Base-by-base conservation (phyloP, 768 basidiomycete species). In the Rhodotorula graminis region DNA sequence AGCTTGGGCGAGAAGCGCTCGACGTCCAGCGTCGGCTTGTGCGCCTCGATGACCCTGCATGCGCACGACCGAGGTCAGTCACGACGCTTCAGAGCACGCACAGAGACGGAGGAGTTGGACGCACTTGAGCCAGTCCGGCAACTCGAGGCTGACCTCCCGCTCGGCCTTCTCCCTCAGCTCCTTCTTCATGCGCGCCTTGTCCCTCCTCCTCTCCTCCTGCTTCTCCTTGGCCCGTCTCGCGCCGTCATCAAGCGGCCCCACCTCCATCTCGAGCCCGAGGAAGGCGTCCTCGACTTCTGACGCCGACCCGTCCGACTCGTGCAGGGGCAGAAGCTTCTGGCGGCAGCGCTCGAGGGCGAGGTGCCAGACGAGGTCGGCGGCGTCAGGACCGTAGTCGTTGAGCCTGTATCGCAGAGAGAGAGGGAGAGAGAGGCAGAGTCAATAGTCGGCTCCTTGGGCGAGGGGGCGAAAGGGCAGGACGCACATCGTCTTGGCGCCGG, bases 301-400 rank as follows among this genome's bases (percentile, higher is more conserved):
- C 31, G 40, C 62, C 52, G 55, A 29, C 18, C 46, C 44, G 42
- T 55, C 53, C 25, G 52, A 31, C 12, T 16, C 31, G 16, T 37
- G 16, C 11, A 23, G 16, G 6, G 47, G 46, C n/a, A 59, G 9
- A 49, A 50, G 52, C 50, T 61, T 70, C 8, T 23, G 16, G 29
- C 44, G 31, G 63, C 52, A 55, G 12, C 61, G 56, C 7, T 40
- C 23, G 27, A 60, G 29, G 6, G 50, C 63, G 31, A 64, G 58
- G 33, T 70, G 69, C 58, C 63, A 70, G 57, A 70, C 64, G 40
- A 70, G 49, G 69, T 70, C 69, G 37, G 29, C 11, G 1, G 69
- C 69, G 40, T 70, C 50, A 29, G 69, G 69, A 2, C 69, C 69
- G 19, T 50, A 53, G 1, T 52, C 33, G n/a, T 6, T 27, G 40